Conservation (phyloP, 257 asterid genomes). For the Solanum clarkiae region DNA sequence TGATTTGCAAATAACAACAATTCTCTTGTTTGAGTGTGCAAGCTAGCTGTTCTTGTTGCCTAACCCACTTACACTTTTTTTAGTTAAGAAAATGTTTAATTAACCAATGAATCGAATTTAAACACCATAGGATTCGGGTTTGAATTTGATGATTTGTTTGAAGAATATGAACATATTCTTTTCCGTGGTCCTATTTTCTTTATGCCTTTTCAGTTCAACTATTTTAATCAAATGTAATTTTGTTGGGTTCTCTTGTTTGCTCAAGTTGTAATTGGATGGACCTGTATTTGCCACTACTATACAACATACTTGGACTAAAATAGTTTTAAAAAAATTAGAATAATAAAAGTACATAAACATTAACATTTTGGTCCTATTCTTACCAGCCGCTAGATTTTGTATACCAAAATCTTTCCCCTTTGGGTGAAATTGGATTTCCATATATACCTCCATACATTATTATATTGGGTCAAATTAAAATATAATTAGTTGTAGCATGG, state of each 20-base stretch:
- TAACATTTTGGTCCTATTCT: neutral
- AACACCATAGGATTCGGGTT: neutral
- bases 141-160: neutral
- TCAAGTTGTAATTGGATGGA: conserved; percentile 6
- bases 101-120: neutral
- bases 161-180: conserved; percentile 25
- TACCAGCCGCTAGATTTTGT: neutral
- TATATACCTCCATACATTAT: neutral
- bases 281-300: conserved; percentile 5
- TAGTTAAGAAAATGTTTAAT: neutral
- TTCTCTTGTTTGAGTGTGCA: neutral
- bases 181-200: conserved; percentile 17
- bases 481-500: neutral
- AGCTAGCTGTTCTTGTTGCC: neutral
- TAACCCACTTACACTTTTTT: neutral
- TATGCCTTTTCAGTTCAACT: neutral
- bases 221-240: neutral
- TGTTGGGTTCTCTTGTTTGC: conserved; percentile 4
- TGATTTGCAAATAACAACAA: neutral
- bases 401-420: conserved; percentile 11
- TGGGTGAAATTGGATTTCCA: neutral
- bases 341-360: neutral
- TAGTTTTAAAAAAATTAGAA: neutral
- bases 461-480: neutral
- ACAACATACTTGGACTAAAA: conserved; percentile 18